Percentiles rank a stretch among this genome's conserved stretches.
phyloP scores from a whole-genome alignment of 1,139 yeast genomes.

The Blastobotrys proliferans region DNA sequence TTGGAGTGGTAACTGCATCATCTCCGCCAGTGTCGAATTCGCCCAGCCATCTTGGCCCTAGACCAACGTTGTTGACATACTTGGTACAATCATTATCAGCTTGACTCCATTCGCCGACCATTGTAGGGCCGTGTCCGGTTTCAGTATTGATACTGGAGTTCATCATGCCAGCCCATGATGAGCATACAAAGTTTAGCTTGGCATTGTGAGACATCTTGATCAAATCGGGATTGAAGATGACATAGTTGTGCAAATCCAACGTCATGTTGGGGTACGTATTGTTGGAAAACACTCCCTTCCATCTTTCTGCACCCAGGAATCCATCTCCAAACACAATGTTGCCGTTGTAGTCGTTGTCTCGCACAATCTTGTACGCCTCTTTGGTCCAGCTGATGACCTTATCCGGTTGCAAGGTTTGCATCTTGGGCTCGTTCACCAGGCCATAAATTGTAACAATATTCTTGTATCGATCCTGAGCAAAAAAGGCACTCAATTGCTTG shows the following conservation, averaged over 20 bases:
- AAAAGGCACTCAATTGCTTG: constrained; percentile 48
- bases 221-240: constrained; percentile 54
- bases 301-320: constrained; percentile 31
- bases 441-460: constrained; percentile 80
- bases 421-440: constrained; percentile 52
- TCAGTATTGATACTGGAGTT: constrained; percentile 50
- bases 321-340: constrained; percentile 36
- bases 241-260: constrained; percentile 56
- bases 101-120: constrained; percentile 86
- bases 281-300: constrained; percentile 33
- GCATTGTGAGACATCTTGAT: constrained; percentile 57
- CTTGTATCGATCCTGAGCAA: constrained; percentile 56
- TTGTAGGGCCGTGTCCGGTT: constrained; percentile 52
- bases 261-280: constrained; percentile 66
- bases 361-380: constrained; percentile 31
- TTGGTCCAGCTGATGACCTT: constrained; percentile 34
- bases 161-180: constrained; percentile 49
- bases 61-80: constrained; percentile 86
- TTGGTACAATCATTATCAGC: constrained; percentile 90
- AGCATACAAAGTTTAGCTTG: constrained; percentile 31
- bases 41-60: constrained; percentile 81
- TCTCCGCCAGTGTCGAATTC: constrained; percentile 25
- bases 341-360: constrained; percentile 28
- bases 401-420: constrained; percentile 27
- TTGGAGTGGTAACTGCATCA: constrained; percentile 25